These are phyloP conservation scores for Kwoniella shivajii DNA, from an alignment of 1,284 basidiomycete species.

Conservation along the genomic window DNA sequence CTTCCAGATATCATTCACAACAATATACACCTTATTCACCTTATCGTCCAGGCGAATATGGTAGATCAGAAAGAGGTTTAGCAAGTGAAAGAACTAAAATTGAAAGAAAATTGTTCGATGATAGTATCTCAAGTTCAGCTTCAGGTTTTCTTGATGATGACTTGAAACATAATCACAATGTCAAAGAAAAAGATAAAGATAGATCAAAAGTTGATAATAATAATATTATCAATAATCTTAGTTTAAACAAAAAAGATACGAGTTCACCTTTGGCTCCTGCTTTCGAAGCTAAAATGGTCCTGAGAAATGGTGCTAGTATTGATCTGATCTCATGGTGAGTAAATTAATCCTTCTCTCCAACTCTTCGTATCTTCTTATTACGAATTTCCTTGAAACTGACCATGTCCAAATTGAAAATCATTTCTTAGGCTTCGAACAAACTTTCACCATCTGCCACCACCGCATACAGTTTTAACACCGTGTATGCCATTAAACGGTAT, in stretches of 20 bases:
- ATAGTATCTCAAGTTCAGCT: constrained; percentile 27
- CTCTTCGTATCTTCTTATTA: background rate
- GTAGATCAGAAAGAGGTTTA: constrained; percentile 33
- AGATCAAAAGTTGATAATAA: constrained; percentile 9
- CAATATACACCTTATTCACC: constrained; percentile 33
- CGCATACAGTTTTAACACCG: constrained; percentile 38
- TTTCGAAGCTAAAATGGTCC: constrained; percentile 49
- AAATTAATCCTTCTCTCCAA: background rate
- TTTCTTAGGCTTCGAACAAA: constrained; percentile 47
- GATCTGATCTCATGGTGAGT: constrained; percentile 51
- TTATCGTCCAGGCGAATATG: constrained; percentile 41
- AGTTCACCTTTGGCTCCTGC: constrained; percentile 41
- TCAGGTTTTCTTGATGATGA: background rate
- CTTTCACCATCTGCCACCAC: constrained; percentile 47
- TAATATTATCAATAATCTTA: too few relatives aligned
- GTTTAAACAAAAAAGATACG: constrained; percentile 13
- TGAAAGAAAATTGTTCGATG: constrained; percentile 36
- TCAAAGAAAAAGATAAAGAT: background rate
- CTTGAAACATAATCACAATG: background rate
- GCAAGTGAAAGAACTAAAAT: constrained; percentile 36
- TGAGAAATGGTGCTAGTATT: constrained; percentile 45
- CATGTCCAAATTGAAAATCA: background rate
- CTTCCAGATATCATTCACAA: constrained; percentile 21
- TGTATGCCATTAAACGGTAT: constrained; percentile 47
- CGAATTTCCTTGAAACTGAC: background rate